A percentile compares a stretch with the other conserved stretches of the same genome.
Evolutionary conservation across 257 asterid species (phyloP).

Genomic region (Solanum arcanum): DNA sequence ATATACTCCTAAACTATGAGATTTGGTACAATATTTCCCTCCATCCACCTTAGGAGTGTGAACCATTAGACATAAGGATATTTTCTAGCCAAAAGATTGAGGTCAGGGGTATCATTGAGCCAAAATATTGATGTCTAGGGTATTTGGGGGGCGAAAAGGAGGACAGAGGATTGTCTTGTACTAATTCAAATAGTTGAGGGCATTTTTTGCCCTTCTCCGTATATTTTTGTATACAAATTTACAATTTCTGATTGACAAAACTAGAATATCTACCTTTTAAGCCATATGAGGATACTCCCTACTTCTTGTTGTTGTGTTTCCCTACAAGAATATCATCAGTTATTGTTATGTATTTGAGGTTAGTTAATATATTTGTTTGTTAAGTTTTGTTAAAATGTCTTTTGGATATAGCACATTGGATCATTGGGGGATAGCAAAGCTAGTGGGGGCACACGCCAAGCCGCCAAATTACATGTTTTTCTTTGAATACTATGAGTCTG

Average conservation of each 20-base stretch:
- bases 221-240: not conserved
- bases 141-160: not conserved
- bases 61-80: not conserved
- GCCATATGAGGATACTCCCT: not conserved
- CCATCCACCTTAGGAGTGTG: not conserved
- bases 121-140: not conserved
- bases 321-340: not conserved
- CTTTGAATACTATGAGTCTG: conserved; percentile 62
- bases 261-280: not conserved
- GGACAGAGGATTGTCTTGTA: not conserved
- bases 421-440: conserved; percentile 70
- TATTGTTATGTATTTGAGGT: conserved; percentile 8
- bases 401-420: conserved; percentile 57
- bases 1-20: not conserved
- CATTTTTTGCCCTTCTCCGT: not conserved
- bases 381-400: conserved; percentile 4
- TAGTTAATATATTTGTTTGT: not conserved
- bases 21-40: not conserved
- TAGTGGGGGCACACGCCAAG: conserved; percentile 80
- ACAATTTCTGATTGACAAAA: not conserved
- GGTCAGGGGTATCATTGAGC: not conserved
- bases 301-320: not conserved
- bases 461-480: conserved; percentile 89
- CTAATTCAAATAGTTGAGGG: not conserved
- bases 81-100: not conserved